phyloP scores from a whole-genome alignment of 768 basidiomycete species.

The Lactarius akahatsu region DNA sequence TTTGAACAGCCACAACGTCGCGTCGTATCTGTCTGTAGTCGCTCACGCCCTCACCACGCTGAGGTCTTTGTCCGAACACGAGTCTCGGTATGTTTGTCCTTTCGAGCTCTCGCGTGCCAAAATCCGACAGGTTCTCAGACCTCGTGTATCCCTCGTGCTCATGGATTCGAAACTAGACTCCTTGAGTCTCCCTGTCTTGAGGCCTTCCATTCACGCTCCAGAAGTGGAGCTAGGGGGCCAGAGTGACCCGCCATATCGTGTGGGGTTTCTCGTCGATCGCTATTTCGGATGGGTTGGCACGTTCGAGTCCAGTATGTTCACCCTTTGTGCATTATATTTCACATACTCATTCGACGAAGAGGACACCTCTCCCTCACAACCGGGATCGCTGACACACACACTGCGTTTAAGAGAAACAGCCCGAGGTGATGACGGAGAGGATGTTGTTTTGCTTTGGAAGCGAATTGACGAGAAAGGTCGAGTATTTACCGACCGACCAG shows the following conservation, averaged over 20 bases:
- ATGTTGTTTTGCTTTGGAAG: slow-evolving; percentile 16
- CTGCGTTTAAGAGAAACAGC: slow-evolving; percentile 10
- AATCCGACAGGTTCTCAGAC: slow-evolving; percentile 1
- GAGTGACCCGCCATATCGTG: slow-evolving; percentile 13
- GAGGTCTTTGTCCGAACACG: slow-evolving; percentile 15
- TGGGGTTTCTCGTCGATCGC: slow-evolving; percentile 16
- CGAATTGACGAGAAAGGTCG: slow-evolving; percentile 10
- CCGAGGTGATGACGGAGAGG: slow-evolving; percentile 2
- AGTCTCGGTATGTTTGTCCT: slow-evolving; percentile 15
- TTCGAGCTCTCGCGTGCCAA: neutral
- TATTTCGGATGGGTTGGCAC: slow-evolving; percentile 30
- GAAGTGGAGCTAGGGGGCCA: slow-evolving; percentile 9
- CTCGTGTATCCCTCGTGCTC: slow-evolving; percentile 20
- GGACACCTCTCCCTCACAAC: neutral
- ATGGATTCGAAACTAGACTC: slow-evolving; percentile 27
- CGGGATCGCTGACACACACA: neutral
- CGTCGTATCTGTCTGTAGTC: slow-evolving; percentile 26
- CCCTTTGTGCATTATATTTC: neutral
- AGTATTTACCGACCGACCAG: slow-evolving; percentile 9
- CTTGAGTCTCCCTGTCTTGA: slow-evolving; percentile 21
- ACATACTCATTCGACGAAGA: slow-evolving; percentile 4
- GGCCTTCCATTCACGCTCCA: neutral
- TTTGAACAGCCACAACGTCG: slow-evolving; percentile 16
- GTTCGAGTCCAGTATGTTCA: slow-evolving; percentile 19
- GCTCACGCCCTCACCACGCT: slow-evolving; percentile 18